Base-by-base conservation (phyloP, 257 asterid genomes). In the Pogostemon cablin region DNA sequence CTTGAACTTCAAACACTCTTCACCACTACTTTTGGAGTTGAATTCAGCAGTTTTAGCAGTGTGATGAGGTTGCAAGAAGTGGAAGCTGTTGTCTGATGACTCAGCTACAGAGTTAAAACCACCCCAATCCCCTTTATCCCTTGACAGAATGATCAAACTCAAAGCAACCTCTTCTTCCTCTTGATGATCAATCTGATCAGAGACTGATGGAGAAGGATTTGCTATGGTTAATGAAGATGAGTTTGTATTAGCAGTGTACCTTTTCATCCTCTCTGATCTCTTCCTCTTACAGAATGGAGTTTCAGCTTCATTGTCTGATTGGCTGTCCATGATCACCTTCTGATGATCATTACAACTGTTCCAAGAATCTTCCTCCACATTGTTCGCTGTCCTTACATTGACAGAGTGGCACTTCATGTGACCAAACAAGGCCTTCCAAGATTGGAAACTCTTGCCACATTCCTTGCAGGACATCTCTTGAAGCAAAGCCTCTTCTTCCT, bases 371-470 rank as follows among this genome's bases (percentile, higher is more conserved):
- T 82, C 82, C 5, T 73, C 86, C 56, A 52, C 47, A 37, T 65
- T 64, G 48, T 62, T 72, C 47, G 71, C 62, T 52, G 20, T 48
- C 47, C 72, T 71, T 58, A 62, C 72, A 40, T 77, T 87, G 4
- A 78, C 78, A 50, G 97, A 88, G 76, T 92, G 97, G 76, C 88
- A 85, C 69, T 90, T 90, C 95, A 90, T 92, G 79, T 90, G 98
- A 15, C 96, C 95, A 79, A 88, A 92, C 81, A 92, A 72, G 70
- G 97, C 95, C 82, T 87, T 90, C 91, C 90, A 82, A 53, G 97
- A 88, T n/a, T 52, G 86, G 75, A 92, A 92, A 9, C 81, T 70
- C 75, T 83, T 90, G 15, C 96, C 98, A 74, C 98, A 92, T 84
- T 90, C 91, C 55, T 85, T 85, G 65, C 98, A 90, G 53, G 62